Percentiles rank a stretch among this genome's conserved stretches.
Conservation (phyloP, 1,139 yeast species). For the Ogataea hybrid region DNA sequence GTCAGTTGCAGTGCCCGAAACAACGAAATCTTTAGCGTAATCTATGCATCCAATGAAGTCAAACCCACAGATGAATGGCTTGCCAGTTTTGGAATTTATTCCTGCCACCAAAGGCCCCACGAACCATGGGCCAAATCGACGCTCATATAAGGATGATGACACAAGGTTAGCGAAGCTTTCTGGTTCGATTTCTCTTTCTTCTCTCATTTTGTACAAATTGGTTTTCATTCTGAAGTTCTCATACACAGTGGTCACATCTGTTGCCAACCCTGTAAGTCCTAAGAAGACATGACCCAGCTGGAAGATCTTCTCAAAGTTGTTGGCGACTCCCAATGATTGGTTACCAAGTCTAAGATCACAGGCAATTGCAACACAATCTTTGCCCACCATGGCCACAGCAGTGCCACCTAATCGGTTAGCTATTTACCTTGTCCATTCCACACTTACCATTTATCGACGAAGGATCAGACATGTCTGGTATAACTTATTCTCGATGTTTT, state of each 20-base stretch:
- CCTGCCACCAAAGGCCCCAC: conserved; percentile 98
- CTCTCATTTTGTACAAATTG: conserved; percentile 85
- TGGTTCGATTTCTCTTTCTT: conserved; percentile 91
- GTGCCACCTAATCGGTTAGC: conserved; percentile 62
- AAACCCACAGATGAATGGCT: conserved; percentile 93
- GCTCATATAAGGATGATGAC: conserved; percentile 84
- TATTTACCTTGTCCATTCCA: neutral
- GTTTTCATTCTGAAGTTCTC: conserved; percentile 83
- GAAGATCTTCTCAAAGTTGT: conserved; percentile 90
- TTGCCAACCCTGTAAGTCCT: conserved; percentile 93
- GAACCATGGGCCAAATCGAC: conserved; percentile 95
- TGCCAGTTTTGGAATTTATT: conserved; percentile 69
- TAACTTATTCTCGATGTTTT: conserved; percentile 4
- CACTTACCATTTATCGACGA: conserved; percentile 49
- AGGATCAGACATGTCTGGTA: conserved; percentile 46
- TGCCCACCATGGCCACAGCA: conserved; percentile 98
- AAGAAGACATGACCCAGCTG: conserved; percentile 81
- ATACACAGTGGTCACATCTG: conserved; percentile 85
- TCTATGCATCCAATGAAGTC: conserved; percentile 97
- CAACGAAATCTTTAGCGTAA: conserved; percentile 91
- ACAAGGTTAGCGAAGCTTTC: conserved; percentile 91
- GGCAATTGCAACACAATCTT: conserved; percentile 97
- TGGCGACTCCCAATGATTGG: conserved; percentile 89
- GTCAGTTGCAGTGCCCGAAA: conserved; percentile 95
- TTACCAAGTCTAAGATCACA: conserved; percentile 92